Conservation (phyloP, 176 grass and related monocot species). For the Urochloa ruziziensis region DNA sequence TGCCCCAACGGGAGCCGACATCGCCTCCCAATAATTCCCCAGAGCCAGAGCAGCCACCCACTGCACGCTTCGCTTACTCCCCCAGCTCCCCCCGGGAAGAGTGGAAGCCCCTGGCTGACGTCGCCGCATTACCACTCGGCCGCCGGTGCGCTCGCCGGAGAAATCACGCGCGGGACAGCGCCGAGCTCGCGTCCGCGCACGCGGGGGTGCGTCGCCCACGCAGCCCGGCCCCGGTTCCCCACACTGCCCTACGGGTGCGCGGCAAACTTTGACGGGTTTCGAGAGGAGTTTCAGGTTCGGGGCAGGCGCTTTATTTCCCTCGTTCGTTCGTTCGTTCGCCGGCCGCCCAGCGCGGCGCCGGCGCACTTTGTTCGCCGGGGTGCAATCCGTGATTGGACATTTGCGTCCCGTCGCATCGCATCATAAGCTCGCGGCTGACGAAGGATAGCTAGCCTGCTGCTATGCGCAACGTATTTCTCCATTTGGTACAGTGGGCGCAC, state of each 20-base stretch:
- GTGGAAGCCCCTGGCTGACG: not conserved
- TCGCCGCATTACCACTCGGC: not conserved
- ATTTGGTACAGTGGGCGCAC: not conserved
- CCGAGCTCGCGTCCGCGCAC: not conserved
- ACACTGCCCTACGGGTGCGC: not conserved
- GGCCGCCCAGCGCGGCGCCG: too few relatives aligned
- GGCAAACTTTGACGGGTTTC: not conserved
- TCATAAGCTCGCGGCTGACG: too few relatives aligned
- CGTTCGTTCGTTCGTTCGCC: not conserved
- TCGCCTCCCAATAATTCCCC: conserved; percentile 3
- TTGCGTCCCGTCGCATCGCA: not conserved
- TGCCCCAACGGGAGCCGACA: not conserved
- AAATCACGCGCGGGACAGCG: not conserved
- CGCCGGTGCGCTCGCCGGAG: not conserved
- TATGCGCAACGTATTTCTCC: not conserved
- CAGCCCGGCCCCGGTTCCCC: not conserved
- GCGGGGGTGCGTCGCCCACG: not conserved
- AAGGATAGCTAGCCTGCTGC: not conserved
- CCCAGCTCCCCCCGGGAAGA: too few relatives aligned
- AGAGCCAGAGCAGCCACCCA: not conserved
- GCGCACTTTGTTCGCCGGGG: not conserved
- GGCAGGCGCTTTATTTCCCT: too few relatives aligned
- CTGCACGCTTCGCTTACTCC: too few relatives aligned
- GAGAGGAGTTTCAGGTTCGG: not conserved
- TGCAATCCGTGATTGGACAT: not conserved